Evolutionary conservation across 306 rosid species (phyloP).

Genomic region (Prunus davidiana): DNA sequence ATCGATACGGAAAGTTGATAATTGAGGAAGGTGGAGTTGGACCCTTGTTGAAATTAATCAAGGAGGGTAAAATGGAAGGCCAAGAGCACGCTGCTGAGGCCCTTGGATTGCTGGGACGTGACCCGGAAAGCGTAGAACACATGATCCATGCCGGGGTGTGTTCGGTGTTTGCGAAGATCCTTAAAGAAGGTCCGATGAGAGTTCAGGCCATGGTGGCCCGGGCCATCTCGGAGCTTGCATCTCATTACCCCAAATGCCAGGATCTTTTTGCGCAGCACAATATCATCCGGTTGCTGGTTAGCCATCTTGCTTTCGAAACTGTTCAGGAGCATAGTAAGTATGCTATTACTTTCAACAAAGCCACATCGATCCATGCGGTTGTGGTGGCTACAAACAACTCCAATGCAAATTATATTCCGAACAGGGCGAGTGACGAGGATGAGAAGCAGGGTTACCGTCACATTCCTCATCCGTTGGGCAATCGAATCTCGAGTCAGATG

Average conservation of each 20-base stretch:
- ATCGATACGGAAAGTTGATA: slow-evolving; percentile 68
- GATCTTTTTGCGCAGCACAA: slow-evolving; percentile 85
- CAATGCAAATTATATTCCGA: not conserved
- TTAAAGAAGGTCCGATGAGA: slow-evolving; percentile 84
- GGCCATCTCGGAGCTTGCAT: slow-evolving; percentile 77
- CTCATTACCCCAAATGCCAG: slow-evolving; percentile 67
- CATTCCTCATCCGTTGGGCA: slow-evolving; percentile 57
- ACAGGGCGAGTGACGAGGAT: slow-evolving; percentile 25
- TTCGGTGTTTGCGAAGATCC: slow-evolving; percentile 58
- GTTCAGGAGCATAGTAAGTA: slow-evolving; percentile 90
- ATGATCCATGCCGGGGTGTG: slow-evolving; percentile 71
- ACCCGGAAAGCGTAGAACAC: slow-evolving; percentile 62
- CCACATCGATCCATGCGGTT: slow-evolving; percentile 75
- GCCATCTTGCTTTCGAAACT: slow-evolving; percentile 90
- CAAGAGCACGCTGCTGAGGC: slow-evolving; percentile 77
- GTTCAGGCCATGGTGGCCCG: slow-evolving; percentile 69
- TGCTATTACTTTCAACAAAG: slow-evolving; percentile 48
- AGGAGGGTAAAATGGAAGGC: slow-evolving; percentile 71
- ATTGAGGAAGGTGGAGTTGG: slow-evolving; percentile 83
- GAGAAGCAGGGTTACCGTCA: slow-evolving; percentile 25
- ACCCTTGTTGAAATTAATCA: slow-evolving; percentile 60
- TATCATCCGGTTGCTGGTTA: slow-evolving; percentile 66
- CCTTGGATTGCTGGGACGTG: slow-evolving; percentile 68
- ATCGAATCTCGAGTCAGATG: slow-evolving; percentile 44
- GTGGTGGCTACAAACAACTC: slow-evolving; percentile 54